Evolutionary conservation across 306 rosid species (phyloP), one percentile per base, ranked within the genome.

Genomic region (Medicago arabica): DNA sequence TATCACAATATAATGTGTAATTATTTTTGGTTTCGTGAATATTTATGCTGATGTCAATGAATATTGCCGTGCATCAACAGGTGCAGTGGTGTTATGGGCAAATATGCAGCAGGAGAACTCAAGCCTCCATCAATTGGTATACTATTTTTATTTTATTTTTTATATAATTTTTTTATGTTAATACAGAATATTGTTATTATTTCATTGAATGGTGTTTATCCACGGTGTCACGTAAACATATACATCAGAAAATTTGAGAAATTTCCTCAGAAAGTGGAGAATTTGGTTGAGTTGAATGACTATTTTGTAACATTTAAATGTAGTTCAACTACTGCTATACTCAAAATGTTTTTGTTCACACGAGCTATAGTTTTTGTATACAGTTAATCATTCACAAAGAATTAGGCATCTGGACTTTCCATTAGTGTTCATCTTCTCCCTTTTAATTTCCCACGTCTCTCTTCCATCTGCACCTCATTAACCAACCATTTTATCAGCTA

Each of bases 11-110:
- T 50, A 69, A 60, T 75, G 41, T 75, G 39, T 57, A 49, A 19
- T 40, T 16, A 75, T 31, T 55, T 61, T 28, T 17, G 71, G 16
- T 54, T 10, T 13, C 43, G 4, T 64, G 36, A 64, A 15, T 58
- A 69, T 38, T 41, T 40, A 69, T 71, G 41, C 51, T 44, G 11
- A 64, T 41, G 75, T 47, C 10, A 41, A 41, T 63, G 61, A 17
- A 62, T 50, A 17, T 67, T 75, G 62, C 69, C 57, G 10, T 78
- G 28, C 76, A 65, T 61, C 70, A 71, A 84, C 95, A 94, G 98
- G 98, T 94, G 98, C 83, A 94, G 98, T 70, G 98, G 98, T 68
- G 97, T 94, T 79, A 92, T 94, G 98, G 98, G 98, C 66, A 94
- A 92, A 87, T 94, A 94, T 87, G 92, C 96, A 85, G 96, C 97